Base-by-base conservation (phyloP, 1,284 basidiomycete species). In the Ceratobasidium sp. region DNA sequence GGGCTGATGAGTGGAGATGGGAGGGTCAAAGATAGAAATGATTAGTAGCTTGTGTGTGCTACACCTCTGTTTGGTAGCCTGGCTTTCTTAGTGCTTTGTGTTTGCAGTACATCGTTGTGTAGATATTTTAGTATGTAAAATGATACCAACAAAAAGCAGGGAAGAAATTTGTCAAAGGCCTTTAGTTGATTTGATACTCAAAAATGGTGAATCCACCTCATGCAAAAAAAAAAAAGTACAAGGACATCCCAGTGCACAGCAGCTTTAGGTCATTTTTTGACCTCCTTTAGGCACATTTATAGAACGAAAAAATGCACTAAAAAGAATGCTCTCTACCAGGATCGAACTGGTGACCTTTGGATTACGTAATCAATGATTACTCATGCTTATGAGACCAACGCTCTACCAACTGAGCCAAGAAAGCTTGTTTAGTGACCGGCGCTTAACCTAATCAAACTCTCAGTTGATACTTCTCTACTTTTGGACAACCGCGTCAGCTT, bases 321-420 rank as follows among this genome's bases (percentile, higher is more conserved):
- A 66, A 66, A 8, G 41, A 31, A 29, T 69, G 66, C 66, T 69
- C 66, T 53, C 66, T 69, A 41, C 22, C 29, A 65, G 64, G 64
- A 48, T 67, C 64, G 64, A 67, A 67, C 50, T 67, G 29, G 41
- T 50, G 66, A 69, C 53, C 51, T 69, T 69, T 69, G 66, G 66
- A 69, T n/a, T n/a, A n/a, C n/a, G n/a, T 22, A 47, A 45, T 22
- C 51, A 64, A 7, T 41, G 24, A 36, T 50, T 36, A 56, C 65
- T 67, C 65, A 67, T 67, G 44, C 19, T 45, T 57, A 71, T 71
- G 66, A 71, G 66, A 71, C 66, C 66, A 71, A 71, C 66, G 54
- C 66, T 71, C 54, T 57, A 71, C 66, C 66, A 71, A 71, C 66
- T 71, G 66, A 71, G 53, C 66, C 53, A 57, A 57, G 66, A 54